Conservation (phyloP, 306 rosid genomes). For the Mimosa pudica region DNA sequence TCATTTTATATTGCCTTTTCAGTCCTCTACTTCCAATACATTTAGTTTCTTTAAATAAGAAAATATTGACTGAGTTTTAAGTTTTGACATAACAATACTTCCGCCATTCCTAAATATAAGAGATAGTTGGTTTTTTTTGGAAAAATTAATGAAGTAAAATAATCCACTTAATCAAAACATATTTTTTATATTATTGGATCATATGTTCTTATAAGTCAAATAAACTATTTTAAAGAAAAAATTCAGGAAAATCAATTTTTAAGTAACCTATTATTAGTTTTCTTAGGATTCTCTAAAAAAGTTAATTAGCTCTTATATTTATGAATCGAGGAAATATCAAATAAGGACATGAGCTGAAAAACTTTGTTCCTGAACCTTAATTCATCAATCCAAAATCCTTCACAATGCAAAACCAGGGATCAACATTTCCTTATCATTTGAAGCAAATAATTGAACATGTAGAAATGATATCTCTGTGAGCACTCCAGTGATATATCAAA, state of each 20-base stretch:
- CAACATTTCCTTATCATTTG: slow-evolving; percentile 9
- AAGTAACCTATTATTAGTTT: too few relatives aligned
- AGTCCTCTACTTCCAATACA: neutral
- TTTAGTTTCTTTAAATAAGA: neutral
- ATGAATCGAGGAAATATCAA: neutral
- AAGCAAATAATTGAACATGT: neutral
- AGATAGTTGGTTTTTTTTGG: too few relatives aligned
- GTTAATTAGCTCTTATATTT: too few relatives aligned
- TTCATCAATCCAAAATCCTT: slow-evolving; percentile 15
- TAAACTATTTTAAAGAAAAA: too few relatives aligned
- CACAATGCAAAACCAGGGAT: slow-evolving; percentile 7
- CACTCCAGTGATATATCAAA: neutral
- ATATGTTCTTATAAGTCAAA: too few relatives aligned
- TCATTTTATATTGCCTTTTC: neutral
- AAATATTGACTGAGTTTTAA: neutral
- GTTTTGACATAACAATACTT: neutral
- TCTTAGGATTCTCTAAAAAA: too few relatives aligned
- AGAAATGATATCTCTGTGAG: neutral
- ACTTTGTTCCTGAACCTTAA: slow-evolving; percentile 15
- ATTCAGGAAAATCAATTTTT: too few relatives aligned
- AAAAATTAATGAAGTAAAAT: too few relatives aligned
- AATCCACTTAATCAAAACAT: too few relatives aligned
- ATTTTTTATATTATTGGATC: too few relatives aligned
- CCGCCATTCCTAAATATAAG: too few relatives aligned
- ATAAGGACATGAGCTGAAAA: slow-evolving; percentile 8